Evolutionary conservation across 495 filamentous ascomycete genomes (phyloP).

Genomic region (Aspergillus carlsbadensis): DNA sequence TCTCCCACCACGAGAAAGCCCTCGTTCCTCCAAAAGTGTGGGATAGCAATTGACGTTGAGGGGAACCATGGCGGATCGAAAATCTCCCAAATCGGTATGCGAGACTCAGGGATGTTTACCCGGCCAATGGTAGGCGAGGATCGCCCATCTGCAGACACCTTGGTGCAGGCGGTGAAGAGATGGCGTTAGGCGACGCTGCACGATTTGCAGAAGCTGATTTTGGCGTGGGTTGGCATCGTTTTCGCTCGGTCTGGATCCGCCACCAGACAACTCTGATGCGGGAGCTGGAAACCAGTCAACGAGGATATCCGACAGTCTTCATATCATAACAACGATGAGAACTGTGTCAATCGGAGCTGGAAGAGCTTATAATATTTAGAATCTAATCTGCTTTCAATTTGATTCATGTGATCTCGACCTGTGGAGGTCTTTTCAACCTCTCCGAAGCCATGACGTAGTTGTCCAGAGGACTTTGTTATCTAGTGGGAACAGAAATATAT

Average conservation of each 20-base stretch:
- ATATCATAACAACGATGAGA: too few species aligned
- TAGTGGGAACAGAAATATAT: neutral
- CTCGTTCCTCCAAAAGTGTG: too few species aligned
- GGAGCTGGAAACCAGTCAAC: neutral
- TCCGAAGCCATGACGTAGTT: too few species aligned
- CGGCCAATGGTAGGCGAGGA: constrained; percentile 5
- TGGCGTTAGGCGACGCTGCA: neutral
- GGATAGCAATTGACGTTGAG: too few species aligned
- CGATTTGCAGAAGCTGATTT: neutral
- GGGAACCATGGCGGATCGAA: too few species aligned
- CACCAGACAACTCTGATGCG: neutral
- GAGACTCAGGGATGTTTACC: neutral
- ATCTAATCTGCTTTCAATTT: too few species aligned
- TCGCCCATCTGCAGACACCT: constrained; percentile 2
- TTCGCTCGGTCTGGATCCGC: constrained; percentile 10
- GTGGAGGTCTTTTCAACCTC: too few species aligned
- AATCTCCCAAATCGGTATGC: too few species aligned
- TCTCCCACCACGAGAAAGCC: too few species aligned
- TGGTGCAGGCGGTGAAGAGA: constrained; percentile 7
- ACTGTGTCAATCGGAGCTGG: too few species aligned
- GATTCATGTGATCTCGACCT: too few species aligned
- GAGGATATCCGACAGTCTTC: neutral
- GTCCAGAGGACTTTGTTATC: neutral
- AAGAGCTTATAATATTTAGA: too few species aligned
- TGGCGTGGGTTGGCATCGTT: neutral